Conservation (phyloP, 352 stramenopile species). For the Phytophthora pinifolia region DNA sequence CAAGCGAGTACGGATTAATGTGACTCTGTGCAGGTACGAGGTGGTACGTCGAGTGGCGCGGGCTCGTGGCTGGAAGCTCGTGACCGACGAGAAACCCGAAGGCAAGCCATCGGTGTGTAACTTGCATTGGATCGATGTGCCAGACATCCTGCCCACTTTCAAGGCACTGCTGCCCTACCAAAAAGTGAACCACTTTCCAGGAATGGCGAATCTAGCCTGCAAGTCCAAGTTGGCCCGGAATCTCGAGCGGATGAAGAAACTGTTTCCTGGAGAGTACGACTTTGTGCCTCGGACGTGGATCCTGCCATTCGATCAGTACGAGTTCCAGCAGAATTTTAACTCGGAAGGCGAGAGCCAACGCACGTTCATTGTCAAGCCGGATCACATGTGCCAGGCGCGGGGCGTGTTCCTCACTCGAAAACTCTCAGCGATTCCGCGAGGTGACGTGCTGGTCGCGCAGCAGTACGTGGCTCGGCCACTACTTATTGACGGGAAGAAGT, state of each 20-base stretch:
- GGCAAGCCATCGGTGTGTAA: slow-evolving; percentile 76
- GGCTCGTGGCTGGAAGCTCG: slow-evolving; percentile 71
- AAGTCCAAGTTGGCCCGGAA: slow-evolving; percentile 96
- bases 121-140: slow-evolving; percentile 95
- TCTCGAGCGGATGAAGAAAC: slow-evolving; percentile 94
- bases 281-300: slow-evolving; percentile 97
- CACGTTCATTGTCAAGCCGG: slow-evolving; percentile 97
- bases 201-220: slow-evolving; percentile 94
- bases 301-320: slow-evolving; percentile 92
- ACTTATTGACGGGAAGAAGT: slow-evolving; percentile 90
- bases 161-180: slow-evolving; percentile 91
- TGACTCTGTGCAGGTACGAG: slow-evolving; percentile 79
- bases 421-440: slow-evolving; percentile 86
- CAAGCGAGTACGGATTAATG: slow-evolving; percentile 66
- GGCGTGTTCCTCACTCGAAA: slow-evolving; percentile 95
- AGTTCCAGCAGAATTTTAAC: slow-evolving; percentile 93
- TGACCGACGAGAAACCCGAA: slow-evolving; percentile 78
- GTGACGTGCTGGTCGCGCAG: slow-evolving; percentile 86
- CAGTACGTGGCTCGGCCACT: slow-evolving; percentile 82
- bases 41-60: slow-evolving; percentile 79
- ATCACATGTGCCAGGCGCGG: slow-evolving; percentile 85
- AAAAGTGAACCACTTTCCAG: slow-evolving; percentile 95
- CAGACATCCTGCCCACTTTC: slow-evolving; percentile 91
- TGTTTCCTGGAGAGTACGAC: slow-evolving; percentile 92
- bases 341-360: slow-evolving; percentile 82